Evolutionary conservation across 352 stramenopile species (phyloP), one percentile per base, ranked within the genome.

Genomic region (Plasmopara muralis): DNA sequence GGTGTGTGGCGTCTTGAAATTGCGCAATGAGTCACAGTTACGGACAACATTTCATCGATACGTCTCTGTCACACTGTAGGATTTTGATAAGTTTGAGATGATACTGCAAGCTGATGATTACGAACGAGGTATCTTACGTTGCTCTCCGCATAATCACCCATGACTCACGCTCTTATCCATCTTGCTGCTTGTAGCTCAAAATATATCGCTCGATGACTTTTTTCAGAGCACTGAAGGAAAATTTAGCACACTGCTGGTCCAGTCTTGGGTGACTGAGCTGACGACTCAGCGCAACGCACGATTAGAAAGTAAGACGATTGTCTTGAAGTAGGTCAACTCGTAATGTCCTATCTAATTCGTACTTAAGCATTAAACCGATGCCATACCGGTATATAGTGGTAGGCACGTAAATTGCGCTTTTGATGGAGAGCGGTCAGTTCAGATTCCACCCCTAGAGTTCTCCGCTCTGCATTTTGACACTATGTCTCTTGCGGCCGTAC

Each of bases 1-100:
- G 72, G 74, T 80, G 16, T 1, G 38, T 43, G 12, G 12, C 9
- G 2, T 35, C 10, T 39, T 50, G 5, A 35, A 12, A 7, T 40
- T 4, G 20, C 20, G 20, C 20, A 25, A 25, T 3, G 20, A 25
- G 20, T 25, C 20, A 25, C 20, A 25, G 1, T 25, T 25, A 25
- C 20, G 1, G 20, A 25, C 20, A 25, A 25, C 3, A 25, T 25
- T 25, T 25, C 20, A 25, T 20, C 43, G 4, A 12, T 14, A 34
- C 9, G 43, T 59, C n/a, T 9, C 14, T 47, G 34, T 18, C 12
- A 6, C 30, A 9, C 14, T 9, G 6, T 40, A 86, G 68, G 91
- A 97, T 62, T 93, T 97, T 68, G 91, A 97, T 64, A 97, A 97
- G 65, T 92, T 97, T 50, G 91, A 97, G 65, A 97, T 97, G 89